phyloP scores from a whole-genome alignment of 2,329 filamentous ascomycete species.

The Trichoderma polysporum region DNA sequence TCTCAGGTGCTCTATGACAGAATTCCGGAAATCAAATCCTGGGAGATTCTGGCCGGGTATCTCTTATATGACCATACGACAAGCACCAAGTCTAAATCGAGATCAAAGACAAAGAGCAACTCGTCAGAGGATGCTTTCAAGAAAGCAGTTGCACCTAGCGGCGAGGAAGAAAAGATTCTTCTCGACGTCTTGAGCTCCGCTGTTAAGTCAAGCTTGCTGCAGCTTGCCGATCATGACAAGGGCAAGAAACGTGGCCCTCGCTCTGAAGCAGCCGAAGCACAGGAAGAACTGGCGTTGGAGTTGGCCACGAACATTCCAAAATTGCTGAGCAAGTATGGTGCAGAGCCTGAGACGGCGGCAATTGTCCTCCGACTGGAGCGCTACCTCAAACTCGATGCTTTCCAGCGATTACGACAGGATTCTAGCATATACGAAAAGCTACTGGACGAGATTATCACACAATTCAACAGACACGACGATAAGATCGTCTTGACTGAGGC shows the following conservation, averaged over 20 bases:
- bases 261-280: conserved; percentile 65
- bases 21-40: conserved; percentile 76
- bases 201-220: conserved; percentile 71
- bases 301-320: conserved; percentile 78
- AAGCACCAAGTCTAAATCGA: conserved; percentile 54
- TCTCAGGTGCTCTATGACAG: conserved; percentile 83
- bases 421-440: conserved; percentile 75
- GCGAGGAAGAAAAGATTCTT: conserved; percentile 78
- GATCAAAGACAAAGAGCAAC: conserved; percentile 51
- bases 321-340: conserved; percentile 89
- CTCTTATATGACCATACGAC: conserved; percentile 87
- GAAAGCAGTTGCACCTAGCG: conserved; percentile 68
- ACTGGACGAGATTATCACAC: conserved; percentile 87
- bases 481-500: conserved; percentile 82
- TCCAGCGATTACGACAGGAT: conserved; percentile 86
- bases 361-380: conserved; percentile 84
- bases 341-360: conserved; percentile 81
- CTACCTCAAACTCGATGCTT: conserved; percentile 80
- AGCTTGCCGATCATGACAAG: conserved; percentile 64
- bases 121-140: conserved; percentile 63
- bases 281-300: conserved; percentile 75
- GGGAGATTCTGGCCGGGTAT: conserved; percentile 87
- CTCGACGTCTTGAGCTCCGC: conserved; percentile 83
- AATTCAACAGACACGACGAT: conserved; percentile 91
- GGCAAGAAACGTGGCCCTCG: conserved; percentile 57